Base-by-base conservation (phyloP, 2,329 filamentous ascomycete genomes). In the Fusarium scirpi region DNA sequence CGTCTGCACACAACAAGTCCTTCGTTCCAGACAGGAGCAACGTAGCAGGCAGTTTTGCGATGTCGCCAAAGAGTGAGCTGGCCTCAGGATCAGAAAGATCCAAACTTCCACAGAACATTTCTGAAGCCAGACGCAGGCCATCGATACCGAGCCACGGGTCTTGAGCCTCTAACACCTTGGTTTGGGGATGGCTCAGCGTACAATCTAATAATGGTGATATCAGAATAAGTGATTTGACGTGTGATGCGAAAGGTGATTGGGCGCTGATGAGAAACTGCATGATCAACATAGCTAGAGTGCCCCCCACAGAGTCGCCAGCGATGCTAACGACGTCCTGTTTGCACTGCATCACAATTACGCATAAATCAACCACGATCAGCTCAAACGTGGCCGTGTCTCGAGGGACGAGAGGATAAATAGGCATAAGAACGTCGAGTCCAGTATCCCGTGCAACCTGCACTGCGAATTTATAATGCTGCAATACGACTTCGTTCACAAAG, bases 341-440 rank as follows among this genome's bases (percentile, higher is more conserved):
- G n/a, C n/a, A n/a, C n/a, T n/a, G n/a, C n/a, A n/a, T n/a, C n/a
- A n/a, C n/a, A n/a, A n/a, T n/a, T n/a, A n/a, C n/a, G n/a, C n/a
- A n/a, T n/a, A n/a, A n/a, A n/a, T n/a, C n/a, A n/a, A n/a, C n/a
- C 10, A 38, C 32, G 6, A 38, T 9, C 16, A 1, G 0, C 16
- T 18, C 32, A 38, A 18, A 38, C 0, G 2, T 38, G 10, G 32
- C 32, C 9, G 5, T 18, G 4, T 0, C 0, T 6, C 34, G 34
- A n/a, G 18, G 18, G 0, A 12, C 6, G 1, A 38, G 34, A n/a
- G 34, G 34, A 3, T 38, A 38, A 0, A 38, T 12, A 0, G 34
- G 5, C 0, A 38, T 5, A 11, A n/a, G 5, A 38, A 38, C 9
- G 0, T 2, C 1, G 6, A 38, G 0, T n/a, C 10, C 34, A 0